Base-by-base conservation (phyloP, 2,329 filamentous ascomycete genomes). In the Basipetospora sp. region DNA sequence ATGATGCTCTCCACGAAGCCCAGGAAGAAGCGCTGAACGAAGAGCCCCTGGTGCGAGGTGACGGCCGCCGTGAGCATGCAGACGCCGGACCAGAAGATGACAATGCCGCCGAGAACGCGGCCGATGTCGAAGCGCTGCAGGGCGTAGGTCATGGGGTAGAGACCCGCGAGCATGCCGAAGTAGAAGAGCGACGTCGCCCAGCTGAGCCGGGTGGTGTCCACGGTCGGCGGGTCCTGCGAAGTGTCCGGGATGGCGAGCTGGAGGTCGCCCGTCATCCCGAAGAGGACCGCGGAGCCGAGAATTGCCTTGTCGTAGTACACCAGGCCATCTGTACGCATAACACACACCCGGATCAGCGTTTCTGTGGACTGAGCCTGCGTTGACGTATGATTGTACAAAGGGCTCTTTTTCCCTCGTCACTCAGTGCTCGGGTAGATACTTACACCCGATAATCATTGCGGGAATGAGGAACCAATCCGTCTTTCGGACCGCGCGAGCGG, bases 171-270 rank as follows among this genome's bases (percentile, higher is more conserved):
- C 77, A 82, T 81, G 27, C 80, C 80, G 46, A 86, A 84, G 59
- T 85, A 86, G 60, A 86, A 85, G 48, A 84, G 64, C 0, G 77
- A 84, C 0, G 79, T 85, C 3, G 80, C 80, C 80, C 80, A 86
- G 45, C 70, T 77, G 19, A 86, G 67, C 9, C 80, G 69, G 0
- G 69, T 66, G 0, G 81, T 85, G 49, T 80, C 70, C 13, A 68
- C 69, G 0, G 67, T 69, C 1, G 69, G 65, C 0, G 77, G 75
- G 1, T 46, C 52, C 1, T 57, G 58, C 2, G 52, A 48, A 3
- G 44, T 29, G 46, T 64, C 54, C 10, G 69, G 56, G 4, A 80
- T 57, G 20, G 64, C 64, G 30, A 86, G 67, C 2, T 60, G 44
- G 3, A 86, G 65, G 49, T 85, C 79, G 3, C 60, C 59, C 1